phyloP scores from a whole-genome alignment of 441 rosid genomes.

The Erodium chrysanthum region DNA sequence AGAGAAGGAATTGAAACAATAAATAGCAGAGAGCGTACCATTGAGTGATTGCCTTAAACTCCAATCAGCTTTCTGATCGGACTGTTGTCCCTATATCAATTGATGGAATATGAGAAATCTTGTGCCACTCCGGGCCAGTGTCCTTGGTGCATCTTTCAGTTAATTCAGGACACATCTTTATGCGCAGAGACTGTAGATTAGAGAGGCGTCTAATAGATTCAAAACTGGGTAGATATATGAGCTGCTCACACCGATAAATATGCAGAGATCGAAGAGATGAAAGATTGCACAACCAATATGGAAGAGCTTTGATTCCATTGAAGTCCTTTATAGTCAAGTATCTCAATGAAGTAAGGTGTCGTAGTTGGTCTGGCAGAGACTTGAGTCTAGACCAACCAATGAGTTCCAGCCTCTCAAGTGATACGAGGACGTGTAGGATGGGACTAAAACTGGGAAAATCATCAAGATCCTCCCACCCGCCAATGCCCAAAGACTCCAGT shows the following conservation, averaged over 20 bases:
- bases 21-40: background rate
- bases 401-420: slow-evolving; percentile 9
- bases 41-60: background rate
- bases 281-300: slow-evolving; percentile 25
- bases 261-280: slow-evolving; percentile 16
- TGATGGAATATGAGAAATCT: slow-evolving; percentile 18
- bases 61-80: slow-evolving; percentile 5
- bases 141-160: slow-evolving; percentile 15
- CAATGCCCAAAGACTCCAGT: slow-evolving; percentile 16
- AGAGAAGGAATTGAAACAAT: background rate
- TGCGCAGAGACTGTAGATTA: slow-evolving; percentile 1
- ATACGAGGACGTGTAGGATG: slow-evolving; percentile 9
- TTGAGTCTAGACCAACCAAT: slow-evolving; percentile 12
- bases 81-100: background rate
- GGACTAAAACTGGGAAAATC: slow-evolving; percentile 16
- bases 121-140: slow-evolving; percentile 23
- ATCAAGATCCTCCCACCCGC: slow-evolving; percentile 14
- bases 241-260: background rate
- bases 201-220: slow-evolving; percentile 18
- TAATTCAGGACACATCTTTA: slow-evolving; percentile 3
- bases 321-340: background rate
- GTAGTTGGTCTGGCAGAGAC: slow-evolving; percentile 25
- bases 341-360: slow-evolving; percentile 18
- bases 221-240: slow-evolving; percentile 15
- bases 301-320: slow-evolving; percentile 16